Percentiles rank a stretch among this genome's conserved stretches.
These are phyloP conservation scores for Fistulina hepatica DNA, from an alignment of 1,284 basidiomycete genomes.

Conservation along the genomic window DNA sequence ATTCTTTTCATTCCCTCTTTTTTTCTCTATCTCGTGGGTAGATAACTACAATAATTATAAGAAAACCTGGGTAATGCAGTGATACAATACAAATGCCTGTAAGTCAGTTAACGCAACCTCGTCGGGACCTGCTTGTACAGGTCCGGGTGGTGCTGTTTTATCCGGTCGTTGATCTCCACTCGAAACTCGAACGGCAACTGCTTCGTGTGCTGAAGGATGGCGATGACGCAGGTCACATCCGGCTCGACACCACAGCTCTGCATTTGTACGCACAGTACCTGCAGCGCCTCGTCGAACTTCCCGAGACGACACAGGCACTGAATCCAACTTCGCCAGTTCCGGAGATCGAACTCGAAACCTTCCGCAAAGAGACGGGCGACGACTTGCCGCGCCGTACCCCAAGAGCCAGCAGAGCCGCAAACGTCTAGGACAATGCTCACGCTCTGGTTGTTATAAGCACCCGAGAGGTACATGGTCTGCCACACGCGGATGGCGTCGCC, in stretches of 20 bases:
- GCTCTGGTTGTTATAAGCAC: slow-evolving; percentile 49
- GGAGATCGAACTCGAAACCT: slow-evolving; percentile 42
- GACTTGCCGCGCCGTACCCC: slow-evolving; percentile 41
- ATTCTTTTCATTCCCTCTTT: too few species aligned
- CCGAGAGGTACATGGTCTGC: slow-evolving; percentile 60
- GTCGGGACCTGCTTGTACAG: slow-evolving; percentile 25
- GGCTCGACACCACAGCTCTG: slow-evolving; percentile 34
- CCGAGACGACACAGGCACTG: slow-evolving; percentile 77
- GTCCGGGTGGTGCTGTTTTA: slow-evolving; percentile 43
- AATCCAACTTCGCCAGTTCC: slow-evolving; percentile 75
- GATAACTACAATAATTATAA: too few species aligned
- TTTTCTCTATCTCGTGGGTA: too few species aligned
- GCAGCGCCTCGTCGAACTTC: slow-evolving; percentile 57
- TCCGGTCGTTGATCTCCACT: slow-evolving; percentile 28
- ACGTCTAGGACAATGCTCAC: slow-evolving; percentile 80
- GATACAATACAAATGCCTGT: too few species aligned
- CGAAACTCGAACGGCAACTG: slow-evolving; percentile 12
- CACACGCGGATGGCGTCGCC: slow-evolving; percentile 70
- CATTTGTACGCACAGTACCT: slow-evolving; percentile 60
- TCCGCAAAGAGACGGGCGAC: slow-evolving; percentile 39
- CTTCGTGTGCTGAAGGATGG: slow-evolving; percentile 46
- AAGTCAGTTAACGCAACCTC: too few species aligned
- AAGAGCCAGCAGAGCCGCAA: slow-evolving; percentile 53
- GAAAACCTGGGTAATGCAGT: too few species aligned
- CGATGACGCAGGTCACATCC: slow-evolving; percentile 34